Conservation (phyloP, 2,329 filamentous ascomycete genomes). For the Phialocephala subalpina region DNA sequence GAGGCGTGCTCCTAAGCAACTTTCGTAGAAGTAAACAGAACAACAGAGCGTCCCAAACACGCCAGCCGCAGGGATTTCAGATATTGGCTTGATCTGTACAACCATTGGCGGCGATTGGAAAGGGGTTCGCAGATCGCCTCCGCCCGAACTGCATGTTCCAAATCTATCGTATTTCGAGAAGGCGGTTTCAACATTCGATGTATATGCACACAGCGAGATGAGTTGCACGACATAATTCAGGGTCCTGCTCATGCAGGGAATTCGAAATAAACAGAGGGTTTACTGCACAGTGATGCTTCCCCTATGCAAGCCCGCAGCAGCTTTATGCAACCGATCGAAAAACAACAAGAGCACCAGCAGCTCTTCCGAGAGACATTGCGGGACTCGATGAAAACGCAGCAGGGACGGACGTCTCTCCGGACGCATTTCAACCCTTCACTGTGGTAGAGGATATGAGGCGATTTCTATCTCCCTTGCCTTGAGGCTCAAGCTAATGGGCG, state of each 20-base stretch:
- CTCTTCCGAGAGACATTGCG: constrained; percentile 1
- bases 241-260: background rate
- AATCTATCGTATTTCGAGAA: background rate
- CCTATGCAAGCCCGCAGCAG: background rate
- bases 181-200: background rate
- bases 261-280: background rate
- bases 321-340: background rate
- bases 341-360: background rate
- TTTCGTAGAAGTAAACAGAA: background rate
- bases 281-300: background rate
- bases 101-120: background rate
- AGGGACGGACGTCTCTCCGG: background rate
- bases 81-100: background rate
- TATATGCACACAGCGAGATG: background rate
- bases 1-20: background rate
- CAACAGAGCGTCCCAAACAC: background rate
- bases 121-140: background rate
- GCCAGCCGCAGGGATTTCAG: constrained; percentile 3
- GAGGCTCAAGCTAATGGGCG: background rate
- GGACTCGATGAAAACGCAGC: background rate
- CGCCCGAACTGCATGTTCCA: background rate
- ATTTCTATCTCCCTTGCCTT: constrained; percentile 1
- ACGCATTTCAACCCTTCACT: no score
- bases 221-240: background rate
- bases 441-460: background rate